Evolutionary conservation across 2,329 filamentous ascomycete genomes (phyloP).

Genomic region (Esteya vermicola): DNA sequence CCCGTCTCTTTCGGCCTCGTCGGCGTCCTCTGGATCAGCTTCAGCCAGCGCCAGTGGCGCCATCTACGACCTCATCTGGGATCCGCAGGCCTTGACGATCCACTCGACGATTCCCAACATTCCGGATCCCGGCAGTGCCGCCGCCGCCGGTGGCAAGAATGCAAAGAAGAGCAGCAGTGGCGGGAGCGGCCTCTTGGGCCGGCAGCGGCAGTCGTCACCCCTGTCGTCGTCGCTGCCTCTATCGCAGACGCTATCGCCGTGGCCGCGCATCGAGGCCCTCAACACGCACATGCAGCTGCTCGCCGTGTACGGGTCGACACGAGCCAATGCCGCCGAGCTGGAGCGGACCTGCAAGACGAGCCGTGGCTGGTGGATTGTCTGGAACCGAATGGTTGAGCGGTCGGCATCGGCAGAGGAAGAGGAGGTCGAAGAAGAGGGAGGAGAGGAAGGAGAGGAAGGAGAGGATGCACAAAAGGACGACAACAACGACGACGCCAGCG

Average conservation of each 20-base stretch:
- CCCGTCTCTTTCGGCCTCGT: not conserved
- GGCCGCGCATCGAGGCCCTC: constrained; percentile 49
- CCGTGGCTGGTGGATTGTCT: constrained; percentile 57
- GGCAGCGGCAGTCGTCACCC: too few relatives aligned
- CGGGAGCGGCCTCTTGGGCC: not conserved
- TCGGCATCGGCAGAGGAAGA: not conserved
- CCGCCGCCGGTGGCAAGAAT: constrained; percentile 7
- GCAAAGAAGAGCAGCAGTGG: not conserved
- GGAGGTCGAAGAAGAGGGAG: constrained; percentile 3
- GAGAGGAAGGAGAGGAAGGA: not conserved
- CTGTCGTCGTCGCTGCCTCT: not conserved
- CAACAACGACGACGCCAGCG: not conserved
- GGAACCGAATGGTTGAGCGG: constrained; percentile 40
- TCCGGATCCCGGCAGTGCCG: constrained; percentile 26
- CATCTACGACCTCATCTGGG: constrained; percentile 51
- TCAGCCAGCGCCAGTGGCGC: constrained; percentile 21
- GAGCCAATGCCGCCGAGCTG: constrained; percentile 26
- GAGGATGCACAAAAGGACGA: not conserved
- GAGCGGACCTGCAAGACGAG: constrained; percentile 53
- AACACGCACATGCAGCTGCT: constrained; percentile 52
- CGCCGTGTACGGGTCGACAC: constrained; percentile 35
- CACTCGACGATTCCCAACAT: constrained; percentile 55
- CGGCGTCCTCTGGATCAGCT: too few relatives aligned
- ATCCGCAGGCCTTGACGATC: constrained; percentile 38
- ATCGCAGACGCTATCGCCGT: constrained; percentile 18